These are phyloP conservation scores for Hordeum vulgare DNA, from an alignment of 176 grass and related monocot genomes.

Conservation along the genomic window MorexV3_pseudomolecules_assembly NC_058523.1:112365887-112366386, in stretches of 20 bases:
- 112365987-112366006: no score
- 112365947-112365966: no score
- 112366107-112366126: neutral
- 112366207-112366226: slow-evolving; percentile 7
- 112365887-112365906: no score
- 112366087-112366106: neutral
- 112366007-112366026: neutral
- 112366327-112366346: neutral
- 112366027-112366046: neutral
- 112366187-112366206: slow-evolving; percentile 21
- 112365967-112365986: no score
- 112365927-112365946: no score
- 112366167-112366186: neutral
- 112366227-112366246: slow-evolving; percentile 25
- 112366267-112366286: slow-evolving; percentile 3
- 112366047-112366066: slow-evolving; percentile 5
- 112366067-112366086: neutral
- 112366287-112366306: slow-evolving; percentile 37
- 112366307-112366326: slow-evolving; percentile 28
- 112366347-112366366: slow-evolving; percentile 22
- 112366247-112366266: slow-evolving; percentile 5
- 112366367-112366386: slow-evolving; percentile 11
- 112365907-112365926: no score
- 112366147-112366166: slow-evolving; percentile 17
- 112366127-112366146: neutral